Base-by-base conservation (phyloP, 2,329 filamentous ascomycete species). In the Trematosphaeria pertusa region DNA sequence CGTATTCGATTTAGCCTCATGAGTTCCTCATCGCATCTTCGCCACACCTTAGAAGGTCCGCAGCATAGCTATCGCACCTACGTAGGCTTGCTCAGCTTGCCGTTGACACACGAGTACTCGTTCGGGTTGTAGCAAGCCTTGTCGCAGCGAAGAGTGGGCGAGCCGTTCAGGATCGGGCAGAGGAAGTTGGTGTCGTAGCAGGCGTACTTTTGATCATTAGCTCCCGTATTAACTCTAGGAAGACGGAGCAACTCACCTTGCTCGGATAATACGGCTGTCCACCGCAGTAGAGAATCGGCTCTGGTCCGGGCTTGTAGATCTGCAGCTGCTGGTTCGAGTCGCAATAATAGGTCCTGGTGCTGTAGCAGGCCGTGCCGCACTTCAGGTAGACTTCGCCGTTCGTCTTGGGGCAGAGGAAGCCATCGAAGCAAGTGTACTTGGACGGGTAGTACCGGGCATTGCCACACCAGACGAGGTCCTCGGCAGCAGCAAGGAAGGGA, bases 151-250 rank as follows among this genome's bases (percentile, higher is more conserved):
- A 72, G 49, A 0, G 70, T 72, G 10, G 67, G 57, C 19, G 57
- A 48, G 19, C 65, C 69, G 43, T 67, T 49, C 12, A 71, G 33
- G 10, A 73, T 55, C 1, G 72, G 71, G 43, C 71, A 74, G 3
- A 73, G 59, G 41, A 73, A 73, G 43, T 68, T 48, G 3, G 54
- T 52, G 37, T 69, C 59, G 52, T 73, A 74, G 57, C 72, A 74
- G 1, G 67, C 72, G 35, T 74, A 74, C 64, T 72, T 15, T 17
- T 2, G 11, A 32, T 7, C 19, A 22, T 18, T n/a, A 40, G 11
- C 19, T n/a, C n/a, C n/a, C n/a, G n/a, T n/a, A n/a, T n/a, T n/a
- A n/a, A n/a, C n/a, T n/a, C n/a, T n/a, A n/a, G n/a, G n/a, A n/a
- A n/a, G n/a, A n/a, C n/a, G n/a, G n/a, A n/a, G n/a, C n/a, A 37